Percentiles rank a stretch among this genome's conserved stretches.
These are phyloP conservation scores for Penicillium sumatraense DNA, from an alignment of 2,329 filamentous ascomycete genomes.

Conservation along the genomic window DNA sequence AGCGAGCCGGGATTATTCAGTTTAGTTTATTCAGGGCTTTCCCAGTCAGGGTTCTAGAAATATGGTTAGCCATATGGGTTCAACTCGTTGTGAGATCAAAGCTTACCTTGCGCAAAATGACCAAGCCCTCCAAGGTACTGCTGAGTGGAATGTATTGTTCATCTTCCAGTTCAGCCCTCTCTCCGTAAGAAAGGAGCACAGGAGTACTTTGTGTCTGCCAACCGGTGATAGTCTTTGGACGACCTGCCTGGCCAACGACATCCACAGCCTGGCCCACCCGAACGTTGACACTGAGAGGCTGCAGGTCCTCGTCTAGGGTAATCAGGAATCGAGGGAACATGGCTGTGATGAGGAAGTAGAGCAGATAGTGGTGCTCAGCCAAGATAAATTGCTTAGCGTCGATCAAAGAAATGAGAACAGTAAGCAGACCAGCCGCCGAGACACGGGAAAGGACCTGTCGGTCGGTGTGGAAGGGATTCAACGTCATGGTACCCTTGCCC, in stretches of 20 bases:
- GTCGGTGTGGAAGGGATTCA: constrained; percentile 99
- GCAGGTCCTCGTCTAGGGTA: constrained; percentile 90
- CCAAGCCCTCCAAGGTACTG: constrained; percentile 89
- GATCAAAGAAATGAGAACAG: constrained; percentile 90
- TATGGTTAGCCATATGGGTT: constrained; percentile 31
- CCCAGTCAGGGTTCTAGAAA: constrained; percentile 53
- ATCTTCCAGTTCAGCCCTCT: constrained; percentile 94
- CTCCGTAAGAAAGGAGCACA: constrained; percentile 89
- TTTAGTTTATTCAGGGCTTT: constrained; percentile 41
- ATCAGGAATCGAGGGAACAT: constrained; percentile 97
- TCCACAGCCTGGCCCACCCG: constrained; percentile 97
- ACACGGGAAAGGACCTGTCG: constrained; percentile 93
- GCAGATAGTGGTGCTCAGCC: constrained; percentile 81
- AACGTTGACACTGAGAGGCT: constrained; percentile 93
- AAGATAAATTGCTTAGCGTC: constrained; percentile 87
- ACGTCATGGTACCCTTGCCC: constrained; percentile 95
- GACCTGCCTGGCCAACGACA: constrained; percentile 93
- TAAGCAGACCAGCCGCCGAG: constrained; percentile 83
- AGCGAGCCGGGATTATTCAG: constrained; percentile 22
- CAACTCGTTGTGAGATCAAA: constrained; percentile 4
- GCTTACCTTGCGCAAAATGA: constrained; percentile 93
- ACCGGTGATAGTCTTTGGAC: constrained; percentile 97
- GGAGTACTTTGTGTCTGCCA: constrained; percentile 99
- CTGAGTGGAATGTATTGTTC: constrained; percentile 95
- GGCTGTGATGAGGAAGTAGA: constrained; percentile 95